Evolutionary conservation across 352 stramenopile genomes (phyloP).

Genomic region (Phytophthora macrochlamydospora): DNA sequence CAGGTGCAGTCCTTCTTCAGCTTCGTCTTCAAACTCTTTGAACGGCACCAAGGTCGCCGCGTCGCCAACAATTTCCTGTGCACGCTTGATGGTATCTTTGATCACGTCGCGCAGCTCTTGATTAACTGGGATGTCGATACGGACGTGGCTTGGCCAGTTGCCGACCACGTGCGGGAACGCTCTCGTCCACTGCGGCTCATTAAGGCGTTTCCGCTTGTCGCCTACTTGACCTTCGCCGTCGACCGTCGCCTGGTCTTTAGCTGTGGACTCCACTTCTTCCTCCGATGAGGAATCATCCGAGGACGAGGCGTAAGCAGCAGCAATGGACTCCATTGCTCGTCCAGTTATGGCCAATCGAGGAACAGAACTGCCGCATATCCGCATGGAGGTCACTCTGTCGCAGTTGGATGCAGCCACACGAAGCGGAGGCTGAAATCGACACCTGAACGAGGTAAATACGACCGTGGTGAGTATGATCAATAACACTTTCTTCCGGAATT

Average conservation of each 20-base stretch:
- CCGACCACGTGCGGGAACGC: constrained; percentile 77
- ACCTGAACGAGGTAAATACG: neutral
- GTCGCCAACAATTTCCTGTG: constrained; percentile 33
- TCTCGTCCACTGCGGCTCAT: constrained; percentile 54
- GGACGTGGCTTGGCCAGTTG: constrained; percentile 84
- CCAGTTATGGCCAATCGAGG: neutral
- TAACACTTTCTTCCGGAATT: neutral
- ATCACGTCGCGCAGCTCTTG: constrained; percentile 31
- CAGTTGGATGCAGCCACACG: neutral
- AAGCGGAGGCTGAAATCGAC: neutral
- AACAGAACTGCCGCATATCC: neutral
- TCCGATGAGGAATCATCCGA: constrained; percentile 28
- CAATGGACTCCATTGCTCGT: constrained; percentile 51
- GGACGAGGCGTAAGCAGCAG: constrained; percentile 39
- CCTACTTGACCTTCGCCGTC: constrained; percentile 3
- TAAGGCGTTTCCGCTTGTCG: constrained; percentile 53
- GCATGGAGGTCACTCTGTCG: neutral
- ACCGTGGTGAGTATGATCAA: neutral
- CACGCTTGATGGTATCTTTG: constrained; percentile 31
- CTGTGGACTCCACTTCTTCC: constrained; percentile 14
- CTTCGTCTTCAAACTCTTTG: constrained; percentile 22
- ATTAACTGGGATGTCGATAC: constrained; percentile 45
- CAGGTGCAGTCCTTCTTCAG: constrained; percentile 47
- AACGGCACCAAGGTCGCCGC: constrained; percentile 42
- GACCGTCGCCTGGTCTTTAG: neutral